Conservation (phyloP, 2,329 filamentous ascomycete species). For the Diaporthe batatas region DNA sequence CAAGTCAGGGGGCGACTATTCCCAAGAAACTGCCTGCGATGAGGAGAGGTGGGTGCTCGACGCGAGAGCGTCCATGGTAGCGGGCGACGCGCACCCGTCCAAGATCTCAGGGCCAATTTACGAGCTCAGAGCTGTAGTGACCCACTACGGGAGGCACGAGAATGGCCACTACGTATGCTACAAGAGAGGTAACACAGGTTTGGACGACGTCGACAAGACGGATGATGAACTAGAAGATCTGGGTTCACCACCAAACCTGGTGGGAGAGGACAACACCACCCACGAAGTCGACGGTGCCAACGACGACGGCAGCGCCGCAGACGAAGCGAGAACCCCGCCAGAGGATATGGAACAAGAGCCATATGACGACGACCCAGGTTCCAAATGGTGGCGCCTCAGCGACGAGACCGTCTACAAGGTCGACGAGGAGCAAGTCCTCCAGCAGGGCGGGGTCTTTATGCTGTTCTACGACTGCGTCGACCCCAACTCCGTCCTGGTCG, state of each 20-base stretch:
- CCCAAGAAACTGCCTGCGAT: constrained; percentile 46
- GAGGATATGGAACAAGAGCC: constrained; percentile 3
- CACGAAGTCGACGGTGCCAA: constrained; percentile 37
- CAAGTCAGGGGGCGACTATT: constrained; percentile 41
- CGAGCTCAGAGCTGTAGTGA: constrained; percentile 85
- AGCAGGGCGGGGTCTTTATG: constrained; percentile 92
- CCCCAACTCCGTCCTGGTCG: constrained; percentile 58
- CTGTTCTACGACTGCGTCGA: constrained; percentile 90
- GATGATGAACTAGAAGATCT: constrained; percentile 34
- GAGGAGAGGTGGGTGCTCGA: constrained; percentile 79
- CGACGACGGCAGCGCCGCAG: constrained; percentile 25
- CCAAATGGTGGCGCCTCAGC: constrained; percentile 90
- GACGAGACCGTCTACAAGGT: constrained; percentile 86
- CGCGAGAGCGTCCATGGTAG: constrained; percentile 80
- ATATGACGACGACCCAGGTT: constrained; percentile 50
- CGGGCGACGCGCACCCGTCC: constrained; percentile 64
- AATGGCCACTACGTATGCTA: constrained; percentile 98
- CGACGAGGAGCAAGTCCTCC: constrained; percentile 78
- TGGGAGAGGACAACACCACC: constrained; percentile 49
- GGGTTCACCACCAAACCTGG: constrained; percentile 42
- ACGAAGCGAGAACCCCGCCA: constrained; percentile 43
- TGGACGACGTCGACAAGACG: constrained; percentile 11
- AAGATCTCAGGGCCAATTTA: constrained; percentile 74
- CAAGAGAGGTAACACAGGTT: constrained; percentile 71
- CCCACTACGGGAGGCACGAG: constrained; percentile 90